Evolutionary conservation across 2,329 filamentous ascomycete species (phyloP).

Genomic region (Cladosporium sp.): DNA sequence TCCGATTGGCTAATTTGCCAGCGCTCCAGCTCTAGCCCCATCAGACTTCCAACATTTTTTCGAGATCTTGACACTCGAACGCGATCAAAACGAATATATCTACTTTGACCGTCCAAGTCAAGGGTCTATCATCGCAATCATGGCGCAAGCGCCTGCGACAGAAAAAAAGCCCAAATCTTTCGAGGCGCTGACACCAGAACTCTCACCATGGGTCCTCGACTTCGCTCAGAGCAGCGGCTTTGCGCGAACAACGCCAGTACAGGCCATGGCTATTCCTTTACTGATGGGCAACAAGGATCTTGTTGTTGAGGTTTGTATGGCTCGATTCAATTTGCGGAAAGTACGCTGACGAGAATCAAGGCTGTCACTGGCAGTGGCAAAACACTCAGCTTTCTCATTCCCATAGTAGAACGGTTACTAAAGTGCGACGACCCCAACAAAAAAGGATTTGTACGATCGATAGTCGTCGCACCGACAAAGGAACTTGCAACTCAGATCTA

Average conservation of each 20-base stretch:
- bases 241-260: slow-evolving; percentile 85
- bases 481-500: slow-evolving; percentile 91
- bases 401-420: slow-evolving; percentile 76
- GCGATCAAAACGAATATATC: neutral
- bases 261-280: slow-evolving; percentile 83
- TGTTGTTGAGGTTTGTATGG: slow-evolving; percentile 65
- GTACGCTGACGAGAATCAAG: slow-evolving; percentile 31
- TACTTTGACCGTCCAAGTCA: neutral
- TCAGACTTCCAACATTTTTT: slow-evolving; percentile 13
- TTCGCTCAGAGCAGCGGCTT: slow-evolving; percentile 83
- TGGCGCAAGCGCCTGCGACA: slow-evolving; percentile 20
- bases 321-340: neutral
- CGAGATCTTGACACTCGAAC: neutral
- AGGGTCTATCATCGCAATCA: neutral
- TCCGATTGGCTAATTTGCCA: neutral
- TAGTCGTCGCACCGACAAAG: slow-evolving; percentile 87
- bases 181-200: slow-evolving; percentile 64
- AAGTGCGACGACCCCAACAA: slow-evolving; percentile 77
- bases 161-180: slow-evolving; percentile 52
- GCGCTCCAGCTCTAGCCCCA: neutral
- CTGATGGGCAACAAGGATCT: slow-evolving; percentile 89
- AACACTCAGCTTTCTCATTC: slow-evolving; percentile 80
- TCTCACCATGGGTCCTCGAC: slow-evolving; percentile 81
- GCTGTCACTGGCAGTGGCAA: slow-evolving; percentile 90
- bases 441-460: slow-evolving; percentile 83